Evolutionary conservation across 306 rosid species (phyloP).

Genomic region (Malus sylvestris): DNA sequence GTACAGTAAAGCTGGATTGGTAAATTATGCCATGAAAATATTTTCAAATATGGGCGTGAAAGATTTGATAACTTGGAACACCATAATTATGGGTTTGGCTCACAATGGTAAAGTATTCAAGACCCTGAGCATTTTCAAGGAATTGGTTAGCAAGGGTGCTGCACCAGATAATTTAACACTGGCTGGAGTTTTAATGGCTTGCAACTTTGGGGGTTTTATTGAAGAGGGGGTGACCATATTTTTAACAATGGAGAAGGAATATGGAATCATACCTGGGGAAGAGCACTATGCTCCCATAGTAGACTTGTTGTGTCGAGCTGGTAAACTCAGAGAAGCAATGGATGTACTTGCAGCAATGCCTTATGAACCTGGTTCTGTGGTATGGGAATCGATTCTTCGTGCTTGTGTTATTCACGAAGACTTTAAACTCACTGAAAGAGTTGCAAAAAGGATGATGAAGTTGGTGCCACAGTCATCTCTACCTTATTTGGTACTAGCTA

Average conservation of each 20-base stretch:
- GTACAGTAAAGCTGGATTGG: conserved; percentile 62
- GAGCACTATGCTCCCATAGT: conserved; percentile 52
- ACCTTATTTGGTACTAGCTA: conserved; percentile 56
- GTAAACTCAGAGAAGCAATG: conserved; percentile 60
- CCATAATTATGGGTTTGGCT: conserved; percentile 58
- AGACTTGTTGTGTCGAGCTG: conserved; percentile 59
- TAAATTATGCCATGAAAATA: conserved; percentile 45
- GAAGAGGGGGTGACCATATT: conserved; percentile 60
- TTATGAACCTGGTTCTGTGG: conserved; percentile 24
- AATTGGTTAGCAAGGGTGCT: conserved; percentile 33
- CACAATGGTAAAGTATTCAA: conserved; percentile 40
- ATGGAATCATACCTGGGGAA: conserved; percentile 44
- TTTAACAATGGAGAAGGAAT: conserved; percentile 51
- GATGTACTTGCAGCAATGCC: conserved; percentile 41
- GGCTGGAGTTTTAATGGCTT: conserved; percentile 57
- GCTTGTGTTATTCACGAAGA: conserved; percentile 41
- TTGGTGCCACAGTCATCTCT: conserved; percentile 42
- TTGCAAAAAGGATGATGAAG: conserved; percentile 51
- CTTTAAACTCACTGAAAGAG: conserved; percentile 49
- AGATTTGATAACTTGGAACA: conserved; percentile 82
- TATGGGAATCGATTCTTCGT: conserved; percentile 57
- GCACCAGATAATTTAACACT: conserved; percentile 57
- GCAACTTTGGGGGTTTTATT: conserved; percentile 54
- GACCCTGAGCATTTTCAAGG: conserved; percentile 38
- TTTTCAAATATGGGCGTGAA: conserved; percentile 36